These are phyloP conservation scores for Aspergillus candidus DNA, from an alignment of 2,329 filamentous ascomycete species.

Conservation along the genomic window DNA sequence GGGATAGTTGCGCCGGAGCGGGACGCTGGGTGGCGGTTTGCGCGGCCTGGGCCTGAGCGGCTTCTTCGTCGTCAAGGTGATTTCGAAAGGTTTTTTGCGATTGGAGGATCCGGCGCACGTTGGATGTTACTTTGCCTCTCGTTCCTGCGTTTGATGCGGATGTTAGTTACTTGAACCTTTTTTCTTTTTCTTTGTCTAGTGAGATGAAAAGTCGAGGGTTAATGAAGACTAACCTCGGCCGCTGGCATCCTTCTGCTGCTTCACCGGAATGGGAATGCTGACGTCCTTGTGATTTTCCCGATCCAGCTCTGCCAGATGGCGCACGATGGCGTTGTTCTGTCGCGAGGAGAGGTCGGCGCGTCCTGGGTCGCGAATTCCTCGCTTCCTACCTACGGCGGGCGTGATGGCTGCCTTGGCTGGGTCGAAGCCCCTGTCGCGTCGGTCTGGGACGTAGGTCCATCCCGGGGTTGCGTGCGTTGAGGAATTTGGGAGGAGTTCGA, in stretches of 20 bases:
- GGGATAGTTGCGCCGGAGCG: conserved; percentile 7
- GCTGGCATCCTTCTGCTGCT: conserved; percentile 42
- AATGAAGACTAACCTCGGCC: conserved; percentile 29
- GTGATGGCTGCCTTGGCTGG: conserved; percentile 50
- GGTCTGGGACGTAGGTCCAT: conserved; percentile 88
- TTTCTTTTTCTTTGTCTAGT: background rate
- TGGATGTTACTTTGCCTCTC: conserved; percentile 40
- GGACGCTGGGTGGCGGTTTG: conserved; percentile 14
- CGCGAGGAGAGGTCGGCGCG: conserved; percentile 67
- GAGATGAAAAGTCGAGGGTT: background rate
- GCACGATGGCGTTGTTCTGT: conserved; percentile 72
- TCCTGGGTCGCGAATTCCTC: conserved; percentile 57
- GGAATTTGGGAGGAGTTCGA: conserved; percentile 72
- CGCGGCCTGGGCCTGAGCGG: conserved; percentile 28
- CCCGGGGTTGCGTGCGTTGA: conserved; percentile 69
- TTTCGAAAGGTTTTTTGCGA: conserved; percentile 47
- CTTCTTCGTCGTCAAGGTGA: conserved; percentile 48
- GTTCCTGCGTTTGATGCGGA: conserved; percentile 18
- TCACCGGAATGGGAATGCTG: conserved; percentile 61
- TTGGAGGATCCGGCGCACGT: conserved; percentile 43
- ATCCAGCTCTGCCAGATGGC: conserved; percentile 76
- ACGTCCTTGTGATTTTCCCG: conserved; percentile 70
- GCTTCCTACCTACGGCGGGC: conserved; percentile 58
- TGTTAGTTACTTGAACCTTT: background rate
- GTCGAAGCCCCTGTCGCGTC: conserved; percentile 58